phyloP scores from a whole-genome alignment of 139 green algal genomes.

The Closterium sp. region DNA sequence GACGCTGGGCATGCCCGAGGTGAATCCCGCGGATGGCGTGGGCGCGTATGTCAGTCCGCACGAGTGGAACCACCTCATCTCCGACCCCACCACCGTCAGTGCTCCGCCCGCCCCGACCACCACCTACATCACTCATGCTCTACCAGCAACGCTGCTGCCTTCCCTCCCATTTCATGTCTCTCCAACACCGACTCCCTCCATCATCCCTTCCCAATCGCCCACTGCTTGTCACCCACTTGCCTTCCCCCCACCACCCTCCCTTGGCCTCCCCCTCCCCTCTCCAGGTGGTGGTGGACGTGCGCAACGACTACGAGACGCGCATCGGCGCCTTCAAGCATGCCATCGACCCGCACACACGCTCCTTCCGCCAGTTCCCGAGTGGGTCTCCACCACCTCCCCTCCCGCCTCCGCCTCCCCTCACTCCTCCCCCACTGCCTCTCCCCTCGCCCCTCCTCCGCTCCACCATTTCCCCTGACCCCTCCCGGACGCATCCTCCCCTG shows the following conservation, averaged over 20 bases:
- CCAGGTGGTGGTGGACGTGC: slow-evolving; percentile 44
- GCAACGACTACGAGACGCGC: slow-evolving; percentile 52
- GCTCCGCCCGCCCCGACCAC: neutral
- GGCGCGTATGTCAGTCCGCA: slow-evolving; percentile 29
- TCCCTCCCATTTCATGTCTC: neutral
- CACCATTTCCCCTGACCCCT: neutral
- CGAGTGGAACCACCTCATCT: slow-evolving; percentile 36
- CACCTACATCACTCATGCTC: neutral
- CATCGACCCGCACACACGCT: slow-evolving; percentile 35
- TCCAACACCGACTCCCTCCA: neutral
- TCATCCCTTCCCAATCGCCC: neutral
- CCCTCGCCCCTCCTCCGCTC: neutral
- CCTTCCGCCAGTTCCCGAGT: slow-evolving; percentile 44
- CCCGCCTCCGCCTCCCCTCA: neutral
- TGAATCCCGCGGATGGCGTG: slow-evolving; percentile 5
- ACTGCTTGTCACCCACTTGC: too few species aligned
- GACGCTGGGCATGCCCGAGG: neutral
- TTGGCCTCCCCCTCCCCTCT: neutral
- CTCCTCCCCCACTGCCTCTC: neutral
- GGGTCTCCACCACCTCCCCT: slow-evolving; percentile 13
- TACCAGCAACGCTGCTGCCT: neutral
- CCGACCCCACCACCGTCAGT: slow-evolving; percentile 20
- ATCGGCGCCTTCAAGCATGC: slow-evolving; percentile 44
- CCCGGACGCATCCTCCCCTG: neutral
- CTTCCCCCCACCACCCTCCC: neutral